Base-by-base conservation (phyloP, 768 basidiomycete species). In the Mycena vulgaris region DNA sequence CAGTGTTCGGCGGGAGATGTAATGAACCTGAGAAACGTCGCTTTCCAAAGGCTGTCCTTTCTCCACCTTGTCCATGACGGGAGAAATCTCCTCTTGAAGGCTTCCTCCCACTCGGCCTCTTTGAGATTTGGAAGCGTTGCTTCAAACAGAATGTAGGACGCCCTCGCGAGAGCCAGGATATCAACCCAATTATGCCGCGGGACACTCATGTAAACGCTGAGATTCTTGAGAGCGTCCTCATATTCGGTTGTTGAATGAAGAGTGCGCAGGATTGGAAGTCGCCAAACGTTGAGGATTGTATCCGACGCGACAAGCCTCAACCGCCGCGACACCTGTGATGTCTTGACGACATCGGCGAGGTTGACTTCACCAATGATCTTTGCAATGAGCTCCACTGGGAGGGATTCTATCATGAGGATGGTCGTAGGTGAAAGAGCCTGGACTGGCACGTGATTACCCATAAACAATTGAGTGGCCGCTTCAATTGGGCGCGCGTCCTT, bases 161-260 rank as follows among this genome's bases (percentile, higher is more conserved):
- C 84, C 31, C 81, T 80, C 16, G 91, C 94, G 19, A 89, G 79
- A n/a, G 87, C 86, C 57, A 94, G 77, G 37, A 95, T 90, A 64
- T 93, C 92, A 57, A 95, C 85, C 91, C 92, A 95, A 75, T 95
- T 95, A 62, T 92, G 89, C 52, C 91, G 85, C 5, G 94, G 93
- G 1, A 95, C 90, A 39, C 81, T 89, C 37, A 81, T 81, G 35
- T 89, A 89, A 35, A 92, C 86, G 73, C 91, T 88, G 28, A 95
- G 85, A 70, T 90, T 87, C 69, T 81, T 86, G 59, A 95, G 78
- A 30, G 82, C 78, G n/a, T n/a, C n/a, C 62, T 90, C 89, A 72
- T 92, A 91, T 30, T 77, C 69, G 33, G 78, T 76, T n/a, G n/a
- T n/a, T 19, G 79, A 78, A 28, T 78, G 81, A 27, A 95, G 85